These are phyloP conservation scores for Zygosaccharomyces pseudobailii DNA, from an alignment of 1,139 yeast species.

Conservation along the genomic window DNA sequence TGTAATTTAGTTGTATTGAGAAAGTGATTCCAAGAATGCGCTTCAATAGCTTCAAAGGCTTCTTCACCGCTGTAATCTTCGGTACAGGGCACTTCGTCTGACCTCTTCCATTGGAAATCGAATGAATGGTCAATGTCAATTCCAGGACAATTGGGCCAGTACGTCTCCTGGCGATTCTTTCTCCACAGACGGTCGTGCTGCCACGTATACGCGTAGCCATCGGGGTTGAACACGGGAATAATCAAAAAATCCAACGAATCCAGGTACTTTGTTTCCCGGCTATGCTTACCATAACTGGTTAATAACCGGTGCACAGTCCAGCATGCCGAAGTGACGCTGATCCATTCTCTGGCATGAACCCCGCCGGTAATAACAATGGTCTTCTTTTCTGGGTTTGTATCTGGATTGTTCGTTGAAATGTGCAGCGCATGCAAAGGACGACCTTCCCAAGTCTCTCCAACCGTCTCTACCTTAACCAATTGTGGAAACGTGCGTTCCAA, in stretches of 20 bases:
- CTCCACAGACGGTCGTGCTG: slow-evolving; percentile 77
- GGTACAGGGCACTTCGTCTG: slow-evolving; percentile 66
- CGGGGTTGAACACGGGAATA: slow-evolving; percentile 84
- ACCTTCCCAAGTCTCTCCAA: slow-evolving; percentile 74
- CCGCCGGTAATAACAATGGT: slow-evolving; percentile 81
- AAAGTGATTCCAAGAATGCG: slow-evolving; percentile 58
- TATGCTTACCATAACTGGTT: slow-evolving; percentile 43
- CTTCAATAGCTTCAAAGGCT: slow-evolving; percentile 75
- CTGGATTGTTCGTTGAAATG: slow-evolving; percentile 42
- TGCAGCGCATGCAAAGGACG: slow-evolving; percentile 65
- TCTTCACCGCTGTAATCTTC: slow-evolving; percentile 76
- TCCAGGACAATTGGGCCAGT: slow-evolving; percentile 64
- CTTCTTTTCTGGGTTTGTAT: slow-evolving; percentile 49
- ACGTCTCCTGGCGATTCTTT: slow-evolving; percentile 77
- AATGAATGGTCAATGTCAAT: slow-evolving; percentile 85
- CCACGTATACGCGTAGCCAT: slow-evolving; percentile 87
- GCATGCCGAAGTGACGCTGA: slow-evolving; percentile 65
- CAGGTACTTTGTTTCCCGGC: slow-evolving; percentile 39
- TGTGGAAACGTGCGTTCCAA: slow-evolving; percentile 56
- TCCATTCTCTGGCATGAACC: slow-evolving; percentile 89
- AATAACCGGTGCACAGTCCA: slow-evolving; percentile 56
- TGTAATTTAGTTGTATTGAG: slow-evolving; percentile 54
- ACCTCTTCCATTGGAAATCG: slow-evolving; percentile 65
- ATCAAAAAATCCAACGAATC: slow-evolving; percentile 62
- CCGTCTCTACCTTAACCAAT: slow-evolving; percentile 52